A percentile compares a stretch with the other conserved stretches of the same genome.
phyloP scores from a whole-genome alignment of 2,329 filamentous ascomycete genomes.

The Botrytis byssoidea region DNA sequence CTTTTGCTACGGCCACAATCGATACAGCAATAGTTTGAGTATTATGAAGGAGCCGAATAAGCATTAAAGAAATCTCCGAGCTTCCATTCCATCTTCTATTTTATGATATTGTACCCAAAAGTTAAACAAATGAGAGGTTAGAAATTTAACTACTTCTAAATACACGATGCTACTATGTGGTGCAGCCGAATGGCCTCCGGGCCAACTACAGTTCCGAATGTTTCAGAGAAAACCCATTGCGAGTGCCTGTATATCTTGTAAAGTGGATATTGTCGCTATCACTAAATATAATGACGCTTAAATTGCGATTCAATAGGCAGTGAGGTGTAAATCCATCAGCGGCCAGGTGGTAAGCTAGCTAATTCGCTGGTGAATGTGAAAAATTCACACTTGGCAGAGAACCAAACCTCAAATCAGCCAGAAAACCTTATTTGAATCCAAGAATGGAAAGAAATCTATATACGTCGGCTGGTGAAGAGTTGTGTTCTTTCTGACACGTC shows the following conservation, averaged over 20 bases:
- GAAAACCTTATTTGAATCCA: background rate
- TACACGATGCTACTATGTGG: background rate
- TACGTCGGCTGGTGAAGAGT: accelerated
- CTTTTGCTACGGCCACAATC: background rate
- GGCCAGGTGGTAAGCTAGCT: background rate
- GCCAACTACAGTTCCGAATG: background rate
- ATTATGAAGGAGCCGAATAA: background rate
- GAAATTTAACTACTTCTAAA: background rate
- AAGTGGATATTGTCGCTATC: background rate
- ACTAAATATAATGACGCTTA: too few species aligned
- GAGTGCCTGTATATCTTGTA: accelerated
- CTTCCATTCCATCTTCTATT: background rate
- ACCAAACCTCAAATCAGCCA: background rate
- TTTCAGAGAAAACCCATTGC: background rate
- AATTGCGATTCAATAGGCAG: too few species aligned
- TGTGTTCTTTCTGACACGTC: background rate
- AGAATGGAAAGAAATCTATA: background rate
- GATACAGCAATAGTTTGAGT: background rate
- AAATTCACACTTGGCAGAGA: background rate
- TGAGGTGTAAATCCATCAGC: too few species aligned
- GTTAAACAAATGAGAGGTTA: background rate
- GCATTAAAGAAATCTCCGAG: background rate
- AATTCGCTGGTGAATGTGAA: background rate
- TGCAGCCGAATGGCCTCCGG: background rate
- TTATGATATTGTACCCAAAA: background rate